Percentiles rank a stretch among this genome's conserved stretches.
Conservation (phyloP, 169 alveolate species). For the Hammondia hammondi region DNA sequence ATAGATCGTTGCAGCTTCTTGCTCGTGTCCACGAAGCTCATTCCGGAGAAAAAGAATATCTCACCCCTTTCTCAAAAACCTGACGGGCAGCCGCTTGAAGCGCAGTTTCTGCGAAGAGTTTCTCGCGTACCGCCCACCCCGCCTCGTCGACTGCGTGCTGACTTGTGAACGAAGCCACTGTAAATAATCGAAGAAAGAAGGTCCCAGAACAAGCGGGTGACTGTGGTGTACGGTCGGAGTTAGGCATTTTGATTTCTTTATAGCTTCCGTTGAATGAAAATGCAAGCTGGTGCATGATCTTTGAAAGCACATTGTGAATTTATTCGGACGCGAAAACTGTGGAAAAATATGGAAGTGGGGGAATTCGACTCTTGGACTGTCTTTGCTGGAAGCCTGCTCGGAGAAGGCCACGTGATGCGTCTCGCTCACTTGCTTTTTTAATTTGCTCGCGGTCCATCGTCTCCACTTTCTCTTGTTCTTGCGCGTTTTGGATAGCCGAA, state of each 20-base stretch:
- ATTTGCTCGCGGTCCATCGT: conserved; percentile 14
- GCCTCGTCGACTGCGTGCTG: conserved; percentile 59
- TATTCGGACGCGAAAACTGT: too few species aligned
- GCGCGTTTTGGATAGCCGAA: background rate
- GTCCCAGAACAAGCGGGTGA: too few species aligned
- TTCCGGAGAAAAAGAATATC: background rate
- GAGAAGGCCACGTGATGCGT: background rate
- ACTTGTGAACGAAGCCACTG: conserved; percentile 60
- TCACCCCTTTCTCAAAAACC: conserved; percentile 62
- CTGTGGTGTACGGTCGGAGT: too few species aligned
- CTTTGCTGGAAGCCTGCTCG: too few species aligned
- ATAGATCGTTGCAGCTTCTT: too few species aligned
- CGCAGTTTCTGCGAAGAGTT: conserved; percentile 44
- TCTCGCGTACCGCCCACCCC: conserved; percentile 60
- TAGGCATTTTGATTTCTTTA: too few species aligned
- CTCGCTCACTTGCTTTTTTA: conserved; percentile 33
- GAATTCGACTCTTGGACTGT: too few species aligned
- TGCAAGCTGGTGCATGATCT: too few species aligned
- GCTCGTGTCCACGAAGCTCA: too few species aligned
- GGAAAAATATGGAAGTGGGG: too few species aligned
- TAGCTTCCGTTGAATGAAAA: too few species aligned
- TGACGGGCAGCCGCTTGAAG: conserved; percentile 31
- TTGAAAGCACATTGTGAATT: too few species aligned
- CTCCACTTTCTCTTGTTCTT: conserved; percentile 3
- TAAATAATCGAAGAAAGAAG: background rate